Percentiles rank a stretch among this genome's conserved stretches.
phyloP scores from a whole-genome alignment of 768 basidiomycete genomes.

The Xanthoconium purpureum region DNA sequence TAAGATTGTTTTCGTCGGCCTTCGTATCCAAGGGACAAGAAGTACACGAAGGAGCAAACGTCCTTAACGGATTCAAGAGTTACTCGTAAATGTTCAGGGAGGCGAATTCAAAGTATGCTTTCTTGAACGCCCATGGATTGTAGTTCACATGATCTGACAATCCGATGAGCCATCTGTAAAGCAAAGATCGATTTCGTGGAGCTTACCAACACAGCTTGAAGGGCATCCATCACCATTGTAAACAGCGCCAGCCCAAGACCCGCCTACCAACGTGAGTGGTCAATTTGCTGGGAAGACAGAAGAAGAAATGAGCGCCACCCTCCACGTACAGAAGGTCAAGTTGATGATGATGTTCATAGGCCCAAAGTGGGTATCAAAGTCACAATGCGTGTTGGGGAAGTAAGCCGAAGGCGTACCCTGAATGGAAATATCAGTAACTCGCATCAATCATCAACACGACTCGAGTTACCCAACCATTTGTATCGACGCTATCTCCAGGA shows the following conservation, averaged over 20 bases:
- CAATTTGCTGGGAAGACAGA: constrained; percentile 2
- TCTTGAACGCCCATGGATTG: constrained; percentile 6
- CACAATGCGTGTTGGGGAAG: constrained; percentile 11
- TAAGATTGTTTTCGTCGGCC: no score
- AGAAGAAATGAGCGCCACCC: neutral
- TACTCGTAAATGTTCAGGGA: constrained; percentile 19
- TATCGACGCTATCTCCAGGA: constrained; percentile 19
- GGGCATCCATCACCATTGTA: constrained; percentile 13
- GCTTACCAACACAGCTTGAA: constrained; percentile 26
- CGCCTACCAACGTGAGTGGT: constrained; percentile 14
- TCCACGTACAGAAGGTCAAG: constrained; percentile 18
- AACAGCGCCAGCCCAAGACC: constrained; percentile 14
- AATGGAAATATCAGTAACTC: neutral
- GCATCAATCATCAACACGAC: neutral
- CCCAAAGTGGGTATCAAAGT: constrained; percentile 15
- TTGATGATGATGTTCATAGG: constrained; percentile 22
- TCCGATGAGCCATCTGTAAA: constrained; percentile 24
- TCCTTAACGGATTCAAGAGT: neutral
- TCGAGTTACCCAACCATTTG: constrained; percentile 25
- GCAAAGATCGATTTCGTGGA: neutral
- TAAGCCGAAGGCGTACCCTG: constrained; percentile 18
- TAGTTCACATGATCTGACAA: constrained; percentile 25
- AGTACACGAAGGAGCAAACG: neutral
- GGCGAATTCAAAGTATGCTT: constrained; percentile 23
- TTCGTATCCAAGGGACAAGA: no score